Evolutionary conservation across 1,139 yeast genomes (phyloP).

Genomic region (Sugiyamaella castrensis): DNA sequence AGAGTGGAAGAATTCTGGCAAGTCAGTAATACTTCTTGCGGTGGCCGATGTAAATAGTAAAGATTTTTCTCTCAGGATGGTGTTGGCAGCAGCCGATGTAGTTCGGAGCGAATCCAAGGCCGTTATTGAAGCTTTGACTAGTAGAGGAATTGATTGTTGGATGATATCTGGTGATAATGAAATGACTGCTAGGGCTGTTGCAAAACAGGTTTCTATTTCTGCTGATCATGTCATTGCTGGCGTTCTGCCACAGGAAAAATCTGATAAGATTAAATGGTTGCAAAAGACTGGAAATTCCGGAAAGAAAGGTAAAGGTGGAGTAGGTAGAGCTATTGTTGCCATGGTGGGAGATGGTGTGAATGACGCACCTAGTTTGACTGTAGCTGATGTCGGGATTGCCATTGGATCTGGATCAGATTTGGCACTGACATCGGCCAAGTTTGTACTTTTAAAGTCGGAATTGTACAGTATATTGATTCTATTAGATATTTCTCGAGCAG

Average conservation of each 20-base stretch:
- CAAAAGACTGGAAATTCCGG: slow-evolving; percentile 40
- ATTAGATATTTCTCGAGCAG: slow-evolving; percentile 63
- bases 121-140: slow-evolving; percentile 50
- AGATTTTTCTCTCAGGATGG: slow-evolving; percentile 43
- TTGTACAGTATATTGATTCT: slow-evolving; percentile 53
- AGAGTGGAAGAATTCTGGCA: slow-evolving; percentile 61
- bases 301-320: slow-evolving; percentile 11
- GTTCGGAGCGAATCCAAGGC: slow-evolving; percentile 58
- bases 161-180: slow-evolving; percentile 71
- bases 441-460: slow-evolving; percentile 55
- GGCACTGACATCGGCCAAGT: slow-evolving; percentile 89
- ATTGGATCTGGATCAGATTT: slow-evolving; percentile 91
- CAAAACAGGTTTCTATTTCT: slow-evolving; percentile 57
- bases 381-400: slow-evolving; percentile 88
- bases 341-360: slow-evolving; percentile 96
- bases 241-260: slow-evolving; percentile 71
- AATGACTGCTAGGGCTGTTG: slow-evolving; percentile 66
- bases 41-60: slow-evolving; percentile 38
- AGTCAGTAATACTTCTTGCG: slow-evolving; percentile 61
- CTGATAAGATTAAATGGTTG: slow-evolving; percentile 54
- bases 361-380: slow-evolving; percentile 90
- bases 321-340: slow-evolving; percentile 40
- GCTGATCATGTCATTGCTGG: slow-evolving; percentile 60
- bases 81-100: slow-evolving; percentile 63
- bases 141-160: slow-evolving; percentile 56